Evolutionary conservation across 2,329 filamentous ascomycete species (phyloP).

Genomic region (Ophiocordyceps camponoti-saundersi): DNA sequence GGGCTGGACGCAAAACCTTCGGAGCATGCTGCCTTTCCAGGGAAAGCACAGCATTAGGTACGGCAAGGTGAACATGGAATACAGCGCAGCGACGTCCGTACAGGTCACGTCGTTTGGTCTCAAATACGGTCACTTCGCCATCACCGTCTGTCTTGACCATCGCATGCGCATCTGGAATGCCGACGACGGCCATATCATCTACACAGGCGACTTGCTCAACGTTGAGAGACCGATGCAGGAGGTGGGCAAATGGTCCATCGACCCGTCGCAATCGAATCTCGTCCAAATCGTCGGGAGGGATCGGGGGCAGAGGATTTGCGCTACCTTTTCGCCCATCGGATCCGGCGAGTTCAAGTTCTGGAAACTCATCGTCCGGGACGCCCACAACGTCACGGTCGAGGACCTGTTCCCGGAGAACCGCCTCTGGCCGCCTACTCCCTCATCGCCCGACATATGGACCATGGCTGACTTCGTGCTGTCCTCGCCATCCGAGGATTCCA

Average conservation of each 20-base stretch:
- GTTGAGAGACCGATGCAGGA: slow-evolving; percentile 50
- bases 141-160: slow-evolving; percentile 82
- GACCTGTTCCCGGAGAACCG: slow-evolving; percentile 48
- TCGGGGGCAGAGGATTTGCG: slow-evolving; percentile 39
- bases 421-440: slow-evolving; percentile 52
- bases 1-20: slow-evolving; percentile 51
- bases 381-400: slow-evolving; percentile 45
- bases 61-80: slow-evolving; percentile 47
- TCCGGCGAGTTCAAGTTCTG: slow-evolving; percentile 92
- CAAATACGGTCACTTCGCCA: slow-evolving; percentile 35
- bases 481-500: slow-evolving; percentile 31
- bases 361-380: slow-evolving; percentile 49
- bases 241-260: slow-evolving; percentile 56
- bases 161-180: slow-evolving; percentile 81
- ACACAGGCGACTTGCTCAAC: slow-evolving; percentile 62
- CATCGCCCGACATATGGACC: slow-evolving; percentile 62
- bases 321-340: slow-evolving; percentile 78
- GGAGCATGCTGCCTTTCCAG: slow-evolving; percentile 50
- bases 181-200: slow-evolving; percentile 59
- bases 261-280: slow-evolving; percentile 61
- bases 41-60: slow-evolving; percentile 46
- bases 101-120: slow-evolving; percentile 34
- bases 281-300: slow-evolving; percentile 51
- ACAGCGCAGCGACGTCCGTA: slow-evolving; percentile 49
- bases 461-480: slow-evolving; percentile 59